Percentiles rank a stretch among this genome's conserved stretches.
Conservation (phyloP, 805 yeast genomes). For the Cephaloascus fragrans region DNA sequence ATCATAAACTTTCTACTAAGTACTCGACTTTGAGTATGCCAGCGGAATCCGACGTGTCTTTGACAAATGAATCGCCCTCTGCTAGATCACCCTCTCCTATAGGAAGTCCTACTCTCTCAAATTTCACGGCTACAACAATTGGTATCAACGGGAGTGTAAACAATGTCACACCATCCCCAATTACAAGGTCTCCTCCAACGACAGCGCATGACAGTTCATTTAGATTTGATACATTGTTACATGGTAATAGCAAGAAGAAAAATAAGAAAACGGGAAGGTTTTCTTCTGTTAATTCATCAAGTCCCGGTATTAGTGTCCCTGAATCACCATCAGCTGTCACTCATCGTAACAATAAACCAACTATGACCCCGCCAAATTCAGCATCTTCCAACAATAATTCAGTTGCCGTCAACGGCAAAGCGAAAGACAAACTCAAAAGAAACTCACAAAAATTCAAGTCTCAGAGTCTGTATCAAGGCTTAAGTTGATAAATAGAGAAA, state of each 20-base stretch:
- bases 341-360: not conserved
- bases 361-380: not conserved
- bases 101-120: constrained; percentile 7
- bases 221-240: constrained; percentile 15
- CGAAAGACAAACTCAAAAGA: not conserved
- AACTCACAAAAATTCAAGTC: not conserved
- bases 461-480: too few relatives aligned
- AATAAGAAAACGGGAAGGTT: constrained; percentile 8
- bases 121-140: constrained; percentile 3
- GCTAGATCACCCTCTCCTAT: constrained; percentile 5
- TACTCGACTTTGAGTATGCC: not conserved
- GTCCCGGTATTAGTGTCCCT: not conserved
- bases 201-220: constrained; percentile 8
- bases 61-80: not conserved
- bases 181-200: constrained; percentile 4
- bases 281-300: constrained; percentile 7
- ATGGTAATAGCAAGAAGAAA: constrained; percentile 16
- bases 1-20: constrained; percentile 10
- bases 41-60: not conserved
- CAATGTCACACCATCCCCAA: constrained; percentile 2
- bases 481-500: too few relatives aligned
- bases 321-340: not conserved
- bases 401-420: not conserved
- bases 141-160: constrained; percentile 2
- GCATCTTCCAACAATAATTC: not conserved